Base-by-base conservation (phyloP, 2,329 filamentous ascomycete genomes). In the Geosmithia putterillii region DNA sequence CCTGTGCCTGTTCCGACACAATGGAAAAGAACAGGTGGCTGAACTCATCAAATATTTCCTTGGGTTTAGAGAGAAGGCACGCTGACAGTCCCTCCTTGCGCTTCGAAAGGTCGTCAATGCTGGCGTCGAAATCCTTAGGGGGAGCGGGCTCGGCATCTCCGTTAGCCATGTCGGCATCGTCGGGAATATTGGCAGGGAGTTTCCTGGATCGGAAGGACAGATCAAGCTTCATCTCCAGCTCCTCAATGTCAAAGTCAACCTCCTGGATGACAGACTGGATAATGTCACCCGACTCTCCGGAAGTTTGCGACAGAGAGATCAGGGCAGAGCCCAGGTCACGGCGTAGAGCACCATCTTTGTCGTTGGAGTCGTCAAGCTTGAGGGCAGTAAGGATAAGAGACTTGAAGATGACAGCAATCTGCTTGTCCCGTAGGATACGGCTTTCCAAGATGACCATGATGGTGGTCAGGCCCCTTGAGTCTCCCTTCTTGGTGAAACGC, bases 161-260 rank as follows among this genome's bases (percentile, higher is more conserved):
- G 18, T 58, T 50, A 1, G 53, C 53, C 47, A 69, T 48, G 4
- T 58, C 48, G 7, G 49, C 68, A 49, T 78, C 73, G 22, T 73
- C 70, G 40, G 70, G 64, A 20, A 65, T 57, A 2, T 65, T 51
- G 42, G 68, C 66, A n/a, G 71, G 65, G 17, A 76, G 60, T 38
- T 73, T 66, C 45, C 52, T 66, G 7, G 74, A 73, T 36, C 81
- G 74, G 47, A 89, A 76, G 9, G 79, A 75, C 8, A 81, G 76
- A 44, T 86, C 81, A 18, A 94, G 69, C 51, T 78, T 82, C 63
- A 86, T 73, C 61, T 92, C 85, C 17, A 92, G 64, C 40, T 79
- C 74, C 47, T 86, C 77, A 38, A 92, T 74, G 53, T 92, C 82
- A 46, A 87, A 71, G 12, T 81, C 74, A 7, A 78, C 73, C 36